These are phyloP conservation scores for Calvatia gigantea DNA, from an alignment of 768 basidiomycete genomes.

Conservation along the genomic window DNA sequence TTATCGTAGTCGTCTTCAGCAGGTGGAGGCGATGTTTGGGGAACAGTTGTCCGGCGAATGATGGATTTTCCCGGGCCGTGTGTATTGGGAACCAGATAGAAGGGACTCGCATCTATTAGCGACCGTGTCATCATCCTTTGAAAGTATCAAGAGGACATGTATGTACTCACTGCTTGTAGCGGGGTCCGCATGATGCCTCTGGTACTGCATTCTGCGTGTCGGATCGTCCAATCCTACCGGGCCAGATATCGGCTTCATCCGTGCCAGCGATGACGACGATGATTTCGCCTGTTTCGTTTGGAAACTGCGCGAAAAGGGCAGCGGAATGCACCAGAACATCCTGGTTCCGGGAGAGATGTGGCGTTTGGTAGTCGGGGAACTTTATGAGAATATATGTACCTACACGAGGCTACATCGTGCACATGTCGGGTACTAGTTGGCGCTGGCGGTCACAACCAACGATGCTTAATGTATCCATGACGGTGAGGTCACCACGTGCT, in stretches of 20 bases:
- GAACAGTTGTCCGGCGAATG: constrained; percentile 33
- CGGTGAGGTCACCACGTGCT: constrained; percentile 9
- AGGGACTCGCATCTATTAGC: constrained; percentile 29
- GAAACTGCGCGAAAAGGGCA: constrained; percentile 1
- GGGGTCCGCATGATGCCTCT: constrained; percentile 13
- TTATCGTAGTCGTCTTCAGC: constrained; percentile 38
- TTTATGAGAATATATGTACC: constrained; percentile 11
- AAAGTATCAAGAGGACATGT: not conserved
- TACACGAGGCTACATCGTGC: constrained; percentile 41
- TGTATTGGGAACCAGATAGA: constrained; percentile 38
- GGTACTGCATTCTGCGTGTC: constrained; percentile 9
- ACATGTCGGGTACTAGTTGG: not conserved
- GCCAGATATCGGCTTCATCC: constrained; percentile 7
- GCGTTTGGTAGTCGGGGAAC: constrained; percentile 1
- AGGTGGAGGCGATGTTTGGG: constrained; percentile 31
- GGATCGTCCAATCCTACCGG: constrained; percentile 9
- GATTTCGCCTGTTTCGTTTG: constrained; percentile 1
- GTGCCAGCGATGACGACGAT: constrained; percentile 14
- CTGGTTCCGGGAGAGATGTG: constrained; percentile 18
- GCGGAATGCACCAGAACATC: constrained; percentile 31
- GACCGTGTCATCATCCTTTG: not conserved
- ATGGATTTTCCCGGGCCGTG: constrained; percentile 32
- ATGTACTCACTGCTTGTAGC: constrained; percentile 14
- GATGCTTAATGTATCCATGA: not conserved
- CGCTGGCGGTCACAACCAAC: constrained; percentile 1